These are phyloP conservation scores for Fusarium illudens DNA, from an alignment of 2,329 filamentous ascomycete genomes.

Conservation along the genomic window DNA sequence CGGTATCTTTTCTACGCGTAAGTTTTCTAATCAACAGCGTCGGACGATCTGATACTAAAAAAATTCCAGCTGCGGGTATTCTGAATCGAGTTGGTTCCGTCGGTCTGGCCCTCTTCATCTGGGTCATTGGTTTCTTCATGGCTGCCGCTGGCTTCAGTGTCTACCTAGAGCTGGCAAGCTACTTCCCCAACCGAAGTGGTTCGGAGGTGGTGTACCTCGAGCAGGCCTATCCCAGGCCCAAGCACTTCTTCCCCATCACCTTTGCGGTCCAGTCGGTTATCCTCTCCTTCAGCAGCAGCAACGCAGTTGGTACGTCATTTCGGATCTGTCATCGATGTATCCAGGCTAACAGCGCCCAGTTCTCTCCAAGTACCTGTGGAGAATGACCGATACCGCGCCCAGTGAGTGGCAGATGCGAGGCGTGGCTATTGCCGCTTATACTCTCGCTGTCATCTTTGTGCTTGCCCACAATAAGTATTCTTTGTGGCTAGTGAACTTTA, in stretches of 20 bases:
- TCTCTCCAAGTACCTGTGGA: conserved; percentile 69
- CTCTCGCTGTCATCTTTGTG: conserved; percentile 63
- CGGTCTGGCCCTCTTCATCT: conserved; percentile 69
- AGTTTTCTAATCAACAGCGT: not conserved
- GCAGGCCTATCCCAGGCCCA: conserved; percentile 71
- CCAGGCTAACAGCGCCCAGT: conserved; percentile 49
- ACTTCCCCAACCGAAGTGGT: conserved; percentile 72
- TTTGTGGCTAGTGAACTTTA: conserved; percentile 62
- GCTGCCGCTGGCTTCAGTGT: conserved; percentile 63
- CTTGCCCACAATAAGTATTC: conserved; percentile 66
- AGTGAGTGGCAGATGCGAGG: conserved; percentile 72
- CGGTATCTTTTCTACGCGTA: conserved; percentile 71
- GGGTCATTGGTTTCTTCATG: conserved; percentile 69
- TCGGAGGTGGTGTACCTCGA: conserved; percentile 74
- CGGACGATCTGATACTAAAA: not conserved
- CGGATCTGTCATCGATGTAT: conserved; percentile 48
- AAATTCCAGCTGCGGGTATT: conserved; percentile 50
- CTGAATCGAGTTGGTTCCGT: conserved; percentile 67
- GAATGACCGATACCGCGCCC: conserved; percentile 59
- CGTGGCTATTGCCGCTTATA: conserved; percentile 71
- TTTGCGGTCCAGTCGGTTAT: conserved; percentile 71
- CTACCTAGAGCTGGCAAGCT: conserved; percentile 70
- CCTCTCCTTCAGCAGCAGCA: conserved; percentile 72
- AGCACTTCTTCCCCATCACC: conserved; percentile 69
- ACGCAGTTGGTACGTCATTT: conserved; percentile 56